Evolutionary conservation across 768 basidiomycete species (phyloP), one percentile per base, ranked within the genome.

Genomic region (Calvatia gigantea): DNA sequence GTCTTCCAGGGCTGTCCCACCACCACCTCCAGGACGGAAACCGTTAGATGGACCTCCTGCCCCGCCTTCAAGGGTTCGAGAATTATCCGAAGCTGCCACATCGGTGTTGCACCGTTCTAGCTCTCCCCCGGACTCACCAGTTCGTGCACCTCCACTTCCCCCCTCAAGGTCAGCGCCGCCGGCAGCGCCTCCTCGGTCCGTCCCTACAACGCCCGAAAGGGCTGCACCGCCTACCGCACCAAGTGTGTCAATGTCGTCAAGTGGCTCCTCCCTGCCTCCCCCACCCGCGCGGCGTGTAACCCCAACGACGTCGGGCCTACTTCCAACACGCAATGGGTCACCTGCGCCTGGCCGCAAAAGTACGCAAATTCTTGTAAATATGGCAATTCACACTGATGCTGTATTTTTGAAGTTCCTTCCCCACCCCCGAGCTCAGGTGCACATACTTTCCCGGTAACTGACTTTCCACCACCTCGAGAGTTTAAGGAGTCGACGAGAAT

Each of bases 401-500:
- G 14, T 46, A 35, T 50, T 43, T 43, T 53, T 48, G 23, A 39
- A 80, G 79, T 80, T 25, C 76, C 75, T 25, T 78, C 80, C 3
- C 79, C 80, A 43, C 76, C 79, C 23, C 81, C 89, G 2, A 82
- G 76, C 52, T 80, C 78, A 38, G 89, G 89, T 7, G 67, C 76
- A 21, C 86, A 90, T 64, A 84, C 76, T 14, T 94, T 91, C 65
- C 89, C 89, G 6, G 80, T 85, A n/a, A 71, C 75, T 12, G 89
- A 85, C 48, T 91, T 93, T 65, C 91, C 91, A 1, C 83, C 84
- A 12, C 91, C 91, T 3, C 81, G 89, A 37, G 74, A 75, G 25
- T 93, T 91, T 67, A 66, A 67, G 32, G 64, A 68, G 4, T 72
- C 66, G 29, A 61, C 66, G 27, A 86, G 78, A 64, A 73, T 74